Base-by-base conservation (phyloP, 2,329 filamentous ascomycete species). In the Pleurostoma richardsiae region DNA sequence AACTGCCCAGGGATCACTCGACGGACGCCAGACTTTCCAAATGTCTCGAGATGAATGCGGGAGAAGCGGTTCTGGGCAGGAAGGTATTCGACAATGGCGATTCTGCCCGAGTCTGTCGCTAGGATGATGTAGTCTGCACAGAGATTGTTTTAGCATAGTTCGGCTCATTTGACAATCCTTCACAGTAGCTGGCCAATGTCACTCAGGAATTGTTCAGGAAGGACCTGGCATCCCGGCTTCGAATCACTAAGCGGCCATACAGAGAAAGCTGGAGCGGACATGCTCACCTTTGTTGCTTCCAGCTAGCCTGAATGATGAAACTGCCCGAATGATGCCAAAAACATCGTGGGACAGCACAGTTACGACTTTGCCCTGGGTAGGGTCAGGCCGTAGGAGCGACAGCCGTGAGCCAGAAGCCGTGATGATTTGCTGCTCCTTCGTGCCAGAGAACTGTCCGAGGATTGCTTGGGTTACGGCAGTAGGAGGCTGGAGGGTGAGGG, bases 361-460 rank as follows among this genome's bases (percentile, higher is more conserved):
- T 43, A 86, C 80, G 59, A 97, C 84, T 67, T 94, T 95, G 54
- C 90, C 90, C 62, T 91, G 86, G 2, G 83, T 79, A 28, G 90
- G 84, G 62, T 96, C 89, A 27, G 94, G 90, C 50, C 91, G 86
- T 60, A 95, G 80, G 47, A 99, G 82, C 38, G 87, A 88, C 51
- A 99, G 80, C 56, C 88, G 88, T 51, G 94, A 95, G 51, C 94
- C 94, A 44, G 90, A 92, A 42, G 88, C 92, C 29, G 91, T 92
- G 65, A 96, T 82, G 64, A 99, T 96, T 71, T 96, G 91, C 76
- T 99, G 94, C 71, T 96, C 92, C 72, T 92, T 95, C 54, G 90
- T 96, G 56, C 92, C 91, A 50, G 90, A 85, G 70, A 97, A 97
- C 72, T 97, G 92, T 58, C 94, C 95, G 50, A 96, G 79, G 55